A percentile compares a stretch with the other conserved stretches of the same genome.
phyloP scores from a whole-genome alignment of 1,284 basidiomycete genomes.

The Rhodotorula sp. region DNA sequence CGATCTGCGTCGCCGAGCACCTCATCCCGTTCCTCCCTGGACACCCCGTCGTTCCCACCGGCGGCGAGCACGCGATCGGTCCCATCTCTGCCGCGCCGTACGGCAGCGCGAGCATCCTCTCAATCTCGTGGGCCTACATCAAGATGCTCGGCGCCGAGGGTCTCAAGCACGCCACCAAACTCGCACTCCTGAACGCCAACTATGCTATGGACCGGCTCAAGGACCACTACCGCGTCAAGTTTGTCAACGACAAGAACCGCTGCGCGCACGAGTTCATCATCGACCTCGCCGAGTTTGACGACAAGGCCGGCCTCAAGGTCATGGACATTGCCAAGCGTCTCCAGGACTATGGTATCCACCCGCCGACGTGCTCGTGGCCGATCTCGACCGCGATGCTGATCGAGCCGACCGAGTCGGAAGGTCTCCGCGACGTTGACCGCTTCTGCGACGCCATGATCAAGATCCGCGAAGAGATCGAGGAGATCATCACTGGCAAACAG shows the following conservation, averaged over 20 bases:
- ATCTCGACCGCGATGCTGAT: constrained; percentile 87
- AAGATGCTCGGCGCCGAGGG: constrained; percentile 90
- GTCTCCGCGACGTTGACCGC: constrained; percentile 81
- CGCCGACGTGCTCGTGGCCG: constrained; percentile 90
- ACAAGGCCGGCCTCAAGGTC: constrained; percentile 81
- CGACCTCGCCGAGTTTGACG: constrained; percentile 92
- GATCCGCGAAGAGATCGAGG: constrained; percentile 86
- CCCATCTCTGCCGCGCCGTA: constrained; percentile 89
- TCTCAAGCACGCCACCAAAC: constrained; percentile 76
- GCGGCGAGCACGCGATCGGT: constrained; percentile 71
- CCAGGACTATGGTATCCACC: constrained; percentile 75
- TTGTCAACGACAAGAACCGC: constrained; percentile 82
- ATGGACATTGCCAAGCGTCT: constrained; percentile 94
- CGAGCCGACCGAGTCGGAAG: constrained; percentile 92
- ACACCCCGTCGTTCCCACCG: constrained; percentile 74
- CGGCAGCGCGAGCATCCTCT: constrained; percentile 89
- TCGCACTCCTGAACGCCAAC: constrained; percentile 90
- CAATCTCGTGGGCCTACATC: constrained; percentile 79
- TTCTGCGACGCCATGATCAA: constrained; percentile 97
- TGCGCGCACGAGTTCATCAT: constrained; percentile 95
- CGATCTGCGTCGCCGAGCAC: constrained; percentile 91
- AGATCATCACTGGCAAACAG: constrained; percentile 79
- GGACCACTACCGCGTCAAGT: constrained; percentile 82
- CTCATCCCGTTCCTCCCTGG: constrained; percentile 90
- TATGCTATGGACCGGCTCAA: constrained; percentile 89